Evolutionary conservation across 371 early-diverging fungal species (phyloP).

Genomic region (Rhizopus microsporus): DNA sequence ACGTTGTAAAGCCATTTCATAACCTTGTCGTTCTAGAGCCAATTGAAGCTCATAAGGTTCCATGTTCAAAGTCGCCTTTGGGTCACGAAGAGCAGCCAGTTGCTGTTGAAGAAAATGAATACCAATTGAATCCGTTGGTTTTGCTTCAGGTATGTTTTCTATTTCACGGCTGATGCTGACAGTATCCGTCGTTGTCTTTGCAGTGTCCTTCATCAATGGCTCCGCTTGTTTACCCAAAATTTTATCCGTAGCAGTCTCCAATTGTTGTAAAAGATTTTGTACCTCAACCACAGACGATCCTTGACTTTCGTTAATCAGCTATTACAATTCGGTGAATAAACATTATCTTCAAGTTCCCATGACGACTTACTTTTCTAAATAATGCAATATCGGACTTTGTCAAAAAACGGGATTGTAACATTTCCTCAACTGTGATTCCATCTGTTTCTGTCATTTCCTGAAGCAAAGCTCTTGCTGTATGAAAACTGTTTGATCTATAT

Average conservation of each 20-base stretch:
- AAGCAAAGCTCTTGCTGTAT: constrained; percentile 62
- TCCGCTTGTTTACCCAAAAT: constrained; percentile 26
- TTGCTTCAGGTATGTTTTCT: constrained; percentile 37
- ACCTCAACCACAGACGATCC: constrained; percentile 23
- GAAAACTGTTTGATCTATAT: constrained; percentile 52
- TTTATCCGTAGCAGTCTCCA: constrained; percentile 33
- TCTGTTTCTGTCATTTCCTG: constrained; percentile 63
- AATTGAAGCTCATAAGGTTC: constrained; percentile 77
- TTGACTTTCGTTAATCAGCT: constrained; percentile 35
- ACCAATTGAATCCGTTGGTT: constrained; percentile 65
- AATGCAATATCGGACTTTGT: constrained; percentile 42
- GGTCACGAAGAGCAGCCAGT: constrained; percentile 57
- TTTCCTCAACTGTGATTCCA: constrained; percentile 38
- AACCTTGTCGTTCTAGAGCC: constrained; percentile 84
- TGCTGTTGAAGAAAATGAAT: constrained; percentile 78
- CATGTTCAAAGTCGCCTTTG: constrained; percentile 39
- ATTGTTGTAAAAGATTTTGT: constrained; percentile 27
- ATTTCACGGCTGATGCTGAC: background rate
- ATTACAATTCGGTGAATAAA: constrained; percentile 1
- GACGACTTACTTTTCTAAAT: constrained; percentile 40
- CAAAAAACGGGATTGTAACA: constrained; percentile 46
- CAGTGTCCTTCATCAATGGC: constrained; percentile 18
- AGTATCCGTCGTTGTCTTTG: background rate
- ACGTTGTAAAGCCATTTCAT: constrained; percentile 74
- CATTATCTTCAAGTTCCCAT: background rate